A percentile compares a stretch with the other conserved stretches of the same genome.
These are phyloP conservation scores for Sugiyamaella japonica DNA, from an alignment of 1,139 yeast species.

Conservation along the genomic window DNA sequence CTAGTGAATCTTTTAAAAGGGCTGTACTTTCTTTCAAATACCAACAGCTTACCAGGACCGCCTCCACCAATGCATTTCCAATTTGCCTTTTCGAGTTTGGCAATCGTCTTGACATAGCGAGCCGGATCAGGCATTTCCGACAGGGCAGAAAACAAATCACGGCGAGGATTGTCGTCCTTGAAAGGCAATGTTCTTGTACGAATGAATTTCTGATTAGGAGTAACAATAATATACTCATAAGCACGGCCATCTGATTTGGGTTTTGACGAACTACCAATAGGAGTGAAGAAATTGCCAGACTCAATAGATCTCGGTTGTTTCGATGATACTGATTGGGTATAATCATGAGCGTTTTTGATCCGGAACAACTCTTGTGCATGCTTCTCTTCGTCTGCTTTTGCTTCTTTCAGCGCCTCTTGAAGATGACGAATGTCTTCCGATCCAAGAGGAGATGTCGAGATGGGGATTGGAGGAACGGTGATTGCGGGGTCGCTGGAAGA, in stretches of 20 bases:
- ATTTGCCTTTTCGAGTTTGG: slow-evolving; percentile 43
- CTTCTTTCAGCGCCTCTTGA: slow-evolving; percentile 47
- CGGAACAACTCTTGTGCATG: slow-evolving; percentile 51
- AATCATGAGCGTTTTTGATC: slow-evolving; percentile 55
- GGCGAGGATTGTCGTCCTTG: slow-evolving; percentile 36
- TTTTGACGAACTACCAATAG: slow-evolving; percentile 32
- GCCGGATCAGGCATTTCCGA: slow-evolving; percentile 44
- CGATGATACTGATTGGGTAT: slow-evolving; percentile 44
- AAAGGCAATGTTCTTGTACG: slow-evolving; percentile 49
- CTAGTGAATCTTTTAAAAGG: slow-evolving; percentile 23
- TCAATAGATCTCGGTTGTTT: slow-evolving; percentile 47
- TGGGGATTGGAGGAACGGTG: not conserved
- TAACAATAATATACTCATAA: slow-evolving; percentile 49
- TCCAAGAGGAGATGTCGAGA: slow-evolving; percentile 11
- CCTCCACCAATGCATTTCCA: slow-evolving; percentile 53
- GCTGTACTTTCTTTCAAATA: slow-evolving; percentile 39
- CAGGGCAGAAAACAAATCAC: slow-evolving; percentile 51
- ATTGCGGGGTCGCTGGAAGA: not conserved
- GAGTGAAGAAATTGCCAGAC: slow-evolving; percentile 53
- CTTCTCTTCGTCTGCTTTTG: slow-evolving; percentile 45
- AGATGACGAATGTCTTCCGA: slow-evolving; percentile 29
- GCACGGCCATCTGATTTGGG: slow-evolving; percentile 17
- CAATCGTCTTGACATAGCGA: slow-evolving; percentile 38
- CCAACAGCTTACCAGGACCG: slow-evolving; percentile 41
- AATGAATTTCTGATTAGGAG: slow-evolving; percentile 46